These are phyloP conservation scores for Leccinellum albellum DNA, from an alignment of 768 basidiomycete species.

Conservation along the genomic window DNA sequence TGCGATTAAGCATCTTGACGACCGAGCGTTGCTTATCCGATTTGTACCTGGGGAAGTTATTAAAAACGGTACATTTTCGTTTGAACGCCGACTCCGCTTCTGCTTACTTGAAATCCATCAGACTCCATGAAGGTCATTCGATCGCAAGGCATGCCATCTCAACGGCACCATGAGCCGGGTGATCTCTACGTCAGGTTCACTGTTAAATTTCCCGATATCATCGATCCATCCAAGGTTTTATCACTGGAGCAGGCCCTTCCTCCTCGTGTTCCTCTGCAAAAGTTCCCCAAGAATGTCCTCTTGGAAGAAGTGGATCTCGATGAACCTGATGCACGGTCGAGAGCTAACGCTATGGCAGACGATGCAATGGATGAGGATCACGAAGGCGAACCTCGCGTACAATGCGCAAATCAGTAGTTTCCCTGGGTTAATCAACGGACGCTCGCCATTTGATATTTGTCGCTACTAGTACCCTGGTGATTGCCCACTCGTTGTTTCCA, in stretches of 20 bases:
- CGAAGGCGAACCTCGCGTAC: conserved; percentile 84
- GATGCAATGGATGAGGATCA: conserved; percentile 93
- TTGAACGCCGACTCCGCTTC: not conserved
- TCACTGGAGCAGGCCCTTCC: conserved; percentile 85
- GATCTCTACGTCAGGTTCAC: conserved; percentile 85
- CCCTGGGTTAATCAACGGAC: conserved; percentile 8
- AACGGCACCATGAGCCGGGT: conserved; percentile 94
- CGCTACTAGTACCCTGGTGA: conserved; percentile 19
- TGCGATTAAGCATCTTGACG: conserved; percentile 89
- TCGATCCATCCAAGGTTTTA: conserved; percentile 63
- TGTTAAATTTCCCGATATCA: conserved; percentile 84
- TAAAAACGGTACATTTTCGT: conserved; percentile 74
- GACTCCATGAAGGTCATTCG: conserved; percentile 87
- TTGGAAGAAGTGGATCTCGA: conserved; percentile 85
- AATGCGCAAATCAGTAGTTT: conserved; percentile 86
- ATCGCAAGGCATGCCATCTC: conserved; percentile 98
- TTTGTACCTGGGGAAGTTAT: conserved; percentile 87
- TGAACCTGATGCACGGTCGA: conserved; percentile 62
- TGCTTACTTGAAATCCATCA: conserved; percentile 28
- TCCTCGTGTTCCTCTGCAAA: conserved; percentile 63
- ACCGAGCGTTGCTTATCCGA: conserved; percentile 79
- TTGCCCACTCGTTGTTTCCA: conserved; percentile 16
- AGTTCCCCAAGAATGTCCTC: conserved; percentile 59
- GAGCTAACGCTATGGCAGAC: conserved; percentile 49
- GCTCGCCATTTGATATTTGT: conserved; percentile 18